Conservation (phyloP, 306 rosid species). For the Vigna radiata region DNA sequence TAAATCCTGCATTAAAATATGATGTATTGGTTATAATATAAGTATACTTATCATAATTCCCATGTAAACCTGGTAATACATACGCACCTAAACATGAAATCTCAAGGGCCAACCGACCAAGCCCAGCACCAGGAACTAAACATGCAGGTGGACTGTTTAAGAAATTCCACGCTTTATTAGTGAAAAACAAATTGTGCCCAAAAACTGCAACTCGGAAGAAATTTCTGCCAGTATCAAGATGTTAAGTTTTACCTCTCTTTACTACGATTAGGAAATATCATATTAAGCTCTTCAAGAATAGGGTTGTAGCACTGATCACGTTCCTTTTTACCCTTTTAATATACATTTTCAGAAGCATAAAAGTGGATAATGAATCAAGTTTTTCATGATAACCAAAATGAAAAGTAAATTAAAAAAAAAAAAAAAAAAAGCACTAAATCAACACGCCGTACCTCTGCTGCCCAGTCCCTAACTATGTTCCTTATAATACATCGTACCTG, state of each 20-base stretch:
- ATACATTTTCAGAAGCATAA: slow-evolving; percentile 39
- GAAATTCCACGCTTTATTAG: slow-evolving; percentile 45
- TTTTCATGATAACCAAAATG: slow-evolving; percentile 14
- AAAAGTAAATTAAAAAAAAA: not conserved
- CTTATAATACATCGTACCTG: slow-evolving; percentile 93
- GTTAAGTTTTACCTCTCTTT: slow-evolving; percentile 60
- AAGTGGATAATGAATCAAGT: slow-evolving; percentile 10
- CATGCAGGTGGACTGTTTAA: slow-evolving; percentile 89
- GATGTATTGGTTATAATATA: slow-evolving; percentile 33
- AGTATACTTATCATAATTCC: slow-evolving; percentile 21
- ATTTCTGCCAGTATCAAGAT: slow-evolving; percentile 14
- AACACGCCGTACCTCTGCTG: slow-evolving; percentile 70
- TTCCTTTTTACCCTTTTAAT: slow-evolving; percentile 80
- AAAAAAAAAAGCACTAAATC: slow-evolving; percentile 2
- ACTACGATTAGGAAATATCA: slow-evolving; percentile 68
- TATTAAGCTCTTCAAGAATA: slow-evolving; percentile 86
- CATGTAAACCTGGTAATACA: slow-evolving; percentile 6
- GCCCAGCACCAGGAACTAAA: slow-evolving; percentile 99
- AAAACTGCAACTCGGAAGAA: slow-evolving; percentile 37
- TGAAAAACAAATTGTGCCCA: slow-evolving; percentile 37
- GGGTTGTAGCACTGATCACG: slow-evolving; percentile 98
- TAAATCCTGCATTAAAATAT: slow-evolving; percentile 71
- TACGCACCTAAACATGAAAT: slow-evolving; percentile 84
- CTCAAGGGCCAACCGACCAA: slow-evolving; percentile 95
- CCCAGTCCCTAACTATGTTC: slow-evolving; percentile 98